A percentile compares a stretch with the other conserved stretches of the same genome.
Conservation (phyloP, 345 rosid genomes). For the Camelina hispida region DNA sequence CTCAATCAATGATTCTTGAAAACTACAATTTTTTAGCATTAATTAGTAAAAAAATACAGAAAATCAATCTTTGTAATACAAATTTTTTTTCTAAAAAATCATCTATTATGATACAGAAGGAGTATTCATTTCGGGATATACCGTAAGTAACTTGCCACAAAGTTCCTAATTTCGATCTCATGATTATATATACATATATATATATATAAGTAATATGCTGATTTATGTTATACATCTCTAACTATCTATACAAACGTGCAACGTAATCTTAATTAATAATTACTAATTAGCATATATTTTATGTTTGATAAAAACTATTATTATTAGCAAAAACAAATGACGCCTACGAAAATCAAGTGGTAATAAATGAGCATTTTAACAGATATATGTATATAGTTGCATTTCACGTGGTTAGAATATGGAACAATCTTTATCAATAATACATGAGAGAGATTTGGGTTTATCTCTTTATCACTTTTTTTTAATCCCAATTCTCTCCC, state of each 20-base stretch:
- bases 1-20: too few relatives aligned
- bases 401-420: constrained; percentile 33
- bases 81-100: too few relatives aligned
- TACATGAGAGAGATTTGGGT: constrained; percentile 40
- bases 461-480: neutral
- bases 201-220: neutral
- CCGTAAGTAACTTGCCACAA: constrained; percentile 16
- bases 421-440: constrained; percentile 41
- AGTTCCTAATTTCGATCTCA: neutral
- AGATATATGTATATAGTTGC: neutral
- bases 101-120: too few relatives aligned
- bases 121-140: constrained; percentile 7
- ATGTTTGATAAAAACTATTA: neutral
- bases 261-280: too few relatives aligned
- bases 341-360: neutral
- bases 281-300: neutral
- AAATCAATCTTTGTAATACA: too few relatives aligned
- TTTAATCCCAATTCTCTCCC: neutral
- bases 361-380: constrained; percentile 3
- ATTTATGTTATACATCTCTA: neutral
- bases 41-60: too few relatives aligned
- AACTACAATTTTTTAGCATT: too few relatives aligned
- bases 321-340: neutral
- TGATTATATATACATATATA: neutral
- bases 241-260: neutral